Base-by-base conservation (phyloP, 345 rosid genomes). In the Aquilaria sinensis region DNA sequence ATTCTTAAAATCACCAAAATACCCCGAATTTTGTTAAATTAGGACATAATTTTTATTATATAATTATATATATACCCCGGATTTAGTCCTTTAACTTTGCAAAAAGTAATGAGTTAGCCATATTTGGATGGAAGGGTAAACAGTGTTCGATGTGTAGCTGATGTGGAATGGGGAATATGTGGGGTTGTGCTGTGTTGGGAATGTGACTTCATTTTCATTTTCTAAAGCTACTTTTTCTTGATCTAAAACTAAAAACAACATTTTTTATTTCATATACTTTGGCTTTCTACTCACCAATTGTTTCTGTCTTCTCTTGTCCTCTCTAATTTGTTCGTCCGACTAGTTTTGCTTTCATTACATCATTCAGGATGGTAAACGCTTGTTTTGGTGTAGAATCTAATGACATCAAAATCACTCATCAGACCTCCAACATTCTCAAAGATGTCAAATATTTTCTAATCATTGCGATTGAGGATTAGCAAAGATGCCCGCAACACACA, bases 331-430 rank as follows among this genome's bases (percentile, higher is more conserved):
- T 90, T 56, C 87, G 74, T 46, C 80, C 80, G 0, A 90, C 90
- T 45, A 90, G 83, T 72, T 85, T 80, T 2, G 97, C 96, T 57
- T 74, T 83, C 3, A 96, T 88, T n/a, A 94, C 95, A 68, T 94
- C 85, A 94, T 88, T n/a, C 98, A 0, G 98, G 97, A 3, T 96
- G 78, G 76, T 84, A 80, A 6, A 94, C 85, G 76, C 84, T 86
- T 6, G 92, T 79, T 60, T 90, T 90, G 3, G 88, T 74, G 66
- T 83, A 81, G 73, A 85, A 81, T 4, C 80, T 78, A 8, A 81
- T 72, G 49, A 85, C 67, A 9, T 88, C 97, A 0, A 79, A 55
- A 9, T 86, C 95, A 61, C 75, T 83, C 77, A 90, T 77, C 29
- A 89, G 86, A 53, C 78, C 77, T 4, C 85, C 80, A 0, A 90